Evolutionary conservation across 441 rosid genomes (phyloP).

Genomic region (Sinapis alba): DNA sequence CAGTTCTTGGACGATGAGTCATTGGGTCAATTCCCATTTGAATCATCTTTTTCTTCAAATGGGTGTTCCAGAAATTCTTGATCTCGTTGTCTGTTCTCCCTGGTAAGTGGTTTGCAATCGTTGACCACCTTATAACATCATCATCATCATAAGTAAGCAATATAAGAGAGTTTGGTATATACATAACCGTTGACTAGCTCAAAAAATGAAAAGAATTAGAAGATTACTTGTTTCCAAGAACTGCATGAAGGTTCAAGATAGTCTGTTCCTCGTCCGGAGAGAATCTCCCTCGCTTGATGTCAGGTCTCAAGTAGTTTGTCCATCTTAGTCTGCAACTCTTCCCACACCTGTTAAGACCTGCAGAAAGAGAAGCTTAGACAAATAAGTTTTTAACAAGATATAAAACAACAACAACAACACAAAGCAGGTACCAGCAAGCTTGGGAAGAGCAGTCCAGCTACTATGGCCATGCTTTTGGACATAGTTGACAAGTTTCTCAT

Average conservation of each 20-base stretch:
- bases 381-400: neutral
- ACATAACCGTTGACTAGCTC: conserved; percentile 26
- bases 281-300: conserved; percentile 66
- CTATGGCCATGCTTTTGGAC: conserved; percentile 65
- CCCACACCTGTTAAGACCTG: conserved; percentile 74
- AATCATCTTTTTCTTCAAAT: conserved; percentile 65
- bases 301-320: conserved; percentile 73
- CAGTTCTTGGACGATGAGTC: conserved; percentile 64
- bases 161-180: neutral
- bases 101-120: conserved; percentile 58
- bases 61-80: conserved; percentile 72
- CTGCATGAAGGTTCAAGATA: conserved; percentile 63
- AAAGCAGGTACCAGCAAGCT: conserved; percentile 54
- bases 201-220: neutral
- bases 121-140: conserved; percentile 54
- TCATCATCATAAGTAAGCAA: neutral
- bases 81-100: conserved; percentile 72
- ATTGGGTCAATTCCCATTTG: conserved; percentile 68
- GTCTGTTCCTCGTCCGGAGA: conserved; percentile 65
- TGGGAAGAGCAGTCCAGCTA: conserved; percentile 81
- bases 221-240: conserved; percentile 72
- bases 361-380: neutral
- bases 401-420: neutral
- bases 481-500: conserved; percentile 57
- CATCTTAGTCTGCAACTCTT: conserved; percentile 74